phyloP scores from a whole-genome alignment of 331 rosid genomes.

The Acacia concinna region DNA sequence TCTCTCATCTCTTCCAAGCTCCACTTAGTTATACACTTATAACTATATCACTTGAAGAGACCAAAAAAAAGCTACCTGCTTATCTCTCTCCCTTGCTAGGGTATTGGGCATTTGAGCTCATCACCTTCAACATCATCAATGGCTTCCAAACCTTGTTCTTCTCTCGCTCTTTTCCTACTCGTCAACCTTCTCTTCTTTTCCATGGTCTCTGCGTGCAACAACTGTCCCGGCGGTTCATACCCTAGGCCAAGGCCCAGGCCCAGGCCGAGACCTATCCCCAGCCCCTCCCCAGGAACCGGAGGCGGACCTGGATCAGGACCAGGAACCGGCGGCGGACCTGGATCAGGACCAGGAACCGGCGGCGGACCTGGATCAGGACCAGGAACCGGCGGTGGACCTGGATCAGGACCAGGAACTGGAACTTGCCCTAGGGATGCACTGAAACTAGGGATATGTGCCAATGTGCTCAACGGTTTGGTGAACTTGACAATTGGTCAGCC shows the following conservation, averaged over 20 bases:
- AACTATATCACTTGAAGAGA: neutral
- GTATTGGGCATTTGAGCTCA: slow-evolving; percentile 27
- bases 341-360: neutral
- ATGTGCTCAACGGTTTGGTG: slow-evolving; percentile 54
- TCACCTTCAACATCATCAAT: slow-evolving; percentile 26
- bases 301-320: neutral
- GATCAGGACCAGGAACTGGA: neutral
- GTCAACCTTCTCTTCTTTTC: slow-evolving; percentile 65
- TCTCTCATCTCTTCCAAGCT: slow-evolving; percentile 24
- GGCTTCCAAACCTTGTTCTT: slow-evolving; percentile 55
- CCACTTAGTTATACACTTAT: neutral
- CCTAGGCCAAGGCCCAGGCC: neutral
- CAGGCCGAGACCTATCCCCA: slow-evolving; percentile 6
- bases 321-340: neutral
- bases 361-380: neutral
- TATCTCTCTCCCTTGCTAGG: neutral
- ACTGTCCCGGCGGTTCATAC: neutral
- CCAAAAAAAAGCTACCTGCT: neutral
- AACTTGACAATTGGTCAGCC: slow-evolving; percentile 61
- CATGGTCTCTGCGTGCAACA: slow-evolving; percentile 50
- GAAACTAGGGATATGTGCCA: slow-evolving; percentile 64
- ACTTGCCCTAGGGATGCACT: slow-evolving; percentile 71
- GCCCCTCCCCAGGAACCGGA: slow-evolving; percentile 10
- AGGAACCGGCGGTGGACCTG: neutral
- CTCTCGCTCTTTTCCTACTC: slow-evolving; percentile 55